Base-by-base conservation (phyloP, 2,329 filamentous ascomycete species). In the Acrocalymma vagum region DNA sequence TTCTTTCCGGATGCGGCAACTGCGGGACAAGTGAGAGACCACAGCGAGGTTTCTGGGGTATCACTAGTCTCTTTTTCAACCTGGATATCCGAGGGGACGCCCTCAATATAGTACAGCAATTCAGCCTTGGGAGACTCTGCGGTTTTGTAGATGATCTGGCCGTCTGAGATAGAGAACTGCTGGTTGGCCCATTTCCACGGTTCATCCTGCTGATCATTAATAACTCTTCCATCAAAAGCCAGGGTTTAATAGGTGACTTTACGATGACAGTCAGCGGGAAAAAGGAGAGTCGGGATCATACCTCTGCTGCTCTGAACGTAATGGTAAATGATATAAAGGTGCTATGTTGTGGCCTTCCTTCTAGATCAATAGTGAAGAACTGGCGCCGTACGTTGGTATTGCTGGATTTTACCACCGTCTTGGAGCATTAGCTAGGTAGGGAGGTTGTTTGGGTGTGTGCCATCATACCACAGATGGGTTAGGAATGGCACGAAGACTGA, bases 181-280 rank as follows among this genome's bases (percentile, higher is more conserved):
- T 90, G 82, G 45, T 82, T 81, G 23, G 82, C 78, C 87, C 88
- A 92, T 58, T 77, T 81, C 88, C 88, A 93, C 1, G 77, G 69
- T 18, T 79, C 71, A 15, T 77, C 62, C 17, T 55, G 24, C 7
- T 18, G 2, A 13, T 5, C 9, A 36, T 53, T 18, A 55, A 29
- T 16, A 31, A 26, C 22, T 14, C 3, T 29, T 26, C 10, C n/a
- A n/a, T n/a, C n/a, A n/a, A n/a, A n/a, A n/a, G n/a, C n/a, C n/a
- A n/a, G n/a, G n/a, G n/a, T n/a, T n/a, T n/a, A n/a, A n/a, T n/a
- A n/a, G n/a, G n/a, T n/a, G n/a, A n/a, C n/a, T n/a, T n/a, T n/a
- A n/a, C n/a, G n/a, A n/a, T n/a, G n/a, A n/a, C n/a, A n/a, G n/a
- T n/a, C n/a, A n/a, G n/a, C 6, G 14, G 13, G 9, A 10, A 29